A percentile compares a stretch with the other conserved stretches of the same genome.
phyloP scores from a whole-genome alignment of 139 green algal species.

The Marvania coccoides region DNA sequence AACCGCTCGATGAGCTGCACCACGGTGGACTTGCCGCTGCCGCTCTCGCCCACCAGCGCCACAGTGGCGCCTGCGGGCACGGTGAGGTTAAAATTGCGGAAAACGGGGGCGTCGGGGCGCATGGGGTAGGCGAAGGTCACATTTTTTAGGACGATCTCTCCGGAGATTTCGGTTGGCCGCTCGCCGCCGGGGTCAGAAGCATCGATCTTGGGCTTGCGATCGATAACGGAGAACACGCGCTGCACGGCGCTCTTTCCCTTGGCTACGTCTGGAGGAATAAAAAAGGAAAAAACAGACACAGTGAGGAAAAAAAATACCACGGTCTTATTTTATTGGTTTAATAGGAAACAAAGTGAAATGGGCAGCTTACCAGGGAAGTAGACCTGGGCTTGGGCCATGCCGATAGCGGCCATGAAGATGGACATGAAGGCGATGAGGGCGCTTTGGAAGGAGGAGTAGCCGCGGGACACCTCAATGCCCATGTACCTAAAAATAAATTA shows the following conservation, averaged over 20 bases:
- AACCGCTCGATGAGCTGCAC: conserved; percentile 80
- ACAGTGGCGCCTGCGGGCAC: conserved; percentile 47
- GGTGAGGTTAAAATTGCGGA: conserved; percentile 55
- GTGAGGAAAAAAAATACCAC: too few relatives aligned
- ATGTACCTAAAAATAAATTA: too few relatives aligned
- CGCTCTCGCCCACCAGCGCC: conserved; percentile 82
- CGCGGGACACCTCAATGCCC: background rate
- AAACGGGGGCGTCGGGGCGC: conserved; percentile 34
- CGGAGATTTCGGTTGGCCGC: background rate
- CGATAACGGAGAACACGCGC: conserved; percentile 66
- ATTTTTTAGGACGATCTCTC: conserved; percentile 5
- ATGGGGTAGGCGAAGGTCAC: conserved; percentile 19
- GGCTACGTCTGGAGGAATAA: conserved; percentile 58
- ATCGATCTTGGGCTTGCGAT: conserved; percentile 59
- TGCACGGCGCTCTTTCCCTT: conserved; percentile 51
- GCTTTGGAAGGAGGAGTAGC: background rate
- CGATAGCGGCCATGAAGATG: conserved; percentile 58
- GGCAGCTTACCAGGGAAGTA: too few relatives aligned
- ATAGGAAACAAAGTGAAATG: too few relatives aligned
- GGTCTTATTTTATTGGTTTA: too few relatives aligned
- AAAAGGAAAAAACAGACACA: too few relatives aligned
- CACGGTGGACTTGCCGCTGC: conserved; percentile 89
- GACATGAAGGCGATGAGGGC: conserved; percentile 50
- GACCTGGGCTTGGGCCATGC: conserved; percentile 40
- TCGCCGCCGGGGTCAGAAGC: conserved; percentile 16